These are phyloP conservation scores for Puccinia coronata DNA, from an alignment of 1,284 basidiomycete species.

Conservation along the genomic window DNA sequence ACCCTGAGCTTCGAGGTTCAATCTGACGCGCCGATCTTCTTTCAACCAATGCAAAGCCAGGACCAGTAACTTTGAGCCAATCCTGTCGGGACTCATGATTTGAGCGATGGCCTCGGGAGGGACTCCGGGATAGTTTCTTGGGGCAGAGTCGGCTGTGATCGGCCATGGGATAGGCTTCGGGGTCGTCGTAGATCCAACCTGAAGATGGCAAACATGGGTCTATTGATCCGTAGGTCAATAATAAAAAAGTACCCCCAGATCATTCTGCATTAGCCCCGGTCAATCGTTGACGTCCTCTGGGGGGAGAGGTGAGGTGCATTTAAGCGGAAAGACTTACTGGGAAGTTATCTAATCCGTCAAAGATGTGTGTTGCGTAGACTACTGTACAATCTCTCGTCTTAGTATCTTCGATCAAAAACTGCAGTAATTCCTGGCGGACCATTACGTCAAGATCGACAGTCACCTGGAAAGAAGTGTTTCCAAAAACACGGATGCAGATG, in stretches of 20 bases:
- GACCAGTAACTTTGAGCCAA: slow-evolving; percentile 66
- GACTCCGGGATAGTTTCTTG: slow-evolving; percentile 47
- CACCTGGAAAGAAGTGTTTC: slow-evolving; percentile 63
- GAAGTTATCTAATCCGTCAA: slow-evolving; percentile 81
- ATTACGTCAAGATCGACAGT: slow-evolving; percentile 98
- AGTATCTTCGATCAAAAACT: slow-evolving; percentile 82
- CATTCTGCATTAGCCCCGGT: not conserved
- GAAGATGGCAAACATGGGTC: slow-evolving; percentile 85
- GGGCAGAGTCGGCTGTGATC: slow-evolving; percentile 55
- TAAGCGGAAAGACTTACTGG: slow-evolving; percentile 61
- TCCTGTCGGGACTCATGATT: slow-evolving; percentile 54
- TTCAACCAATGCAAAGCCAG: slow-evolving; percentile 80
- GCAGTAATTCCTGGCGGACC: slow-evolving; percentile 85
- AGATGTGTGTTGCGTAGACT: slow-evolving; percentile 93
- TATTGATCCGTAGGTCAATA: not conserved
- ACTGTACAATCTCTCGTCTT: slow-evolving; percentile 80
- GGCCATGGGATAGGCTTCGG: slow-evolving; percentile 72
- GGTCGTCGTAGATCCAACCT: slow-evolving; percentile 71
- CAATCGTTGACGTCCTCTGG: not conserved
- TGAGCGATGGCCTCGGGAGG: slow-evolving; percentile 51
- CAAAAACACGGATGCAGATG: not conserved
- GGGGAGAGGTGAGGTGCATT: not conserved
- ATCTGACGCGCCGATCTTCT: slow-evolving; percentile 71
- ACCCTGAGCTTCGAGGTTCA: slow-evolving; percentile 64
- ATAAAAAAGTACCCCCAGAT: not conserved